Base-by-base conservation (phyloP, 1,284 basidiomycete species). In the Ustilago cynodontis region DNA sequence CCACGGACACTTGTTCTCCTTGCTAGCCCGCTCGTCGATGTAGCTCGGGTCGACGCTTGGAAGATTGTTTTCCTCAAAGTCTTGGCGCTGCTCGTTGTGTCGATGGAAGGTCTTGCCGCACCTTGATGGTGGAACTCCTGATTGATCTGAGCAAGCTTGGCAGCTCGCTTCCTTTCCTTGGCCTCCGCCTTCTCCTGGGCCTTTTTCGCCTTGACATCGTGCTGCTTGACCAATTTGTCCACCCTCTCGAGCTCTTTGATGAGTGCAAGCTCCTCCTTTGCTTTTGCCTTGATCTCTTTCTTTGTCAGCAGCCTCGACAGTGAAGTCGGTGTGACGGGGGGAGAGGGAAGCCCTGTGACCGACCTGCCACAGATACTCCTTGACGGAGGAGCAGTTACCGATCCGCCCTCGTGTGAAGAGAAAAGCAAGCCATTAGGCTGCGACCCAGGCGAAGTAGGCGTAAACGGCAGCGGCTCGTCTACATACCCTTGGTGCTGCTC, bases 221-320 rank as follows among this genome's bases (percentile, higher is more conserved):
- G 79, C 58, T 77, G 60, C 39, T 68, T 63, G 22, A 82, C 80
- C 52, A 82, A 66, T 49, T 56, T 59, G 35, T 81, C 74, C 10
- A 81, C 55, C 2, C 59, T 58, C 33, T 77, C 74, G 22, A 79
- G 57, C 31, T 82, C 69, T 37, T 76, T 74, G 51, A 81, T 79
- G 11, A 82, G 66, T 0, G 73, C 70, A 16, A 67, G 41, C 39
- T 82, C 80, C 52, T 81, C 69, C 41, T 82, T 82, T 10, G 62
- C 67, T n/a, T 64, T 64, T 14, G 64, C 59, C 59, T 78, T 80
- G 50, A 66, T 45, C 68, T 82, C 60, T 43, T 82, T 82, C 47
- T 79, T 80, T 26, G 50, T 62, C 16, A 67, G 49, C 0, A 51
- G 5, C 1, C 28, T 49, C 2, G 55, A 33, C 0, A 62, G 57